Conservation (phyloP, 2,329 filamentous ascomycete genomes). For the Lecanicillium sp. region DNA sequence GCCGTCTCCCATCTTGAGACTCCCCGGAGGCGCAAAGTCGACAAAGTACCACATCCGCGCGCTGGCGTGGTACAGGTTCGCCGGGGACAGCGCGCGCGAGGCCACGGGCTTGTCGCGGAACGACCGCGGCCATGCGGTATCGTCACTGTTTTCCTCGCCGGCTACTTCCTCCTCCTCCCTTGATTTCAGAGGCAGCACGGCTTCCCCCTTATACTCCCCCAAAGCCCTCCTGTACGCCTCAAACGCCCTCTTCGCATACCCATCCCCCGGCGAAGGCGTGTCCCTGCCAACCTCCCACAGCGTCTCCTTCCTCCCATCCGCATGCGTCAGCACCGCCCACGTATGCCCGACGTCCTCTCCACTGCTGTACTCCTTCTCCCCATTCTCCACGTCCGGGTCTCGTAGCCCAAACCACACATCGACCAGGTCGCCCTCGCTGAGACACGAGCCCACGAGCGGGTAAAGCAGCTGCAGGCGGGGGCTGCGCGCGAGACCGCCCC, state of each 20-base stretch:
- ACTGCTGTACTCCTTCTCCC: slow-evolving; percentile 7
- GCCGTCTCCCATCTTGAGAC: no score
- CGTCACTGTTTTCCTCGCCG: neutral
- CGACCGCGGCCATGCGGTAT: slow-evolving; percentile 2
- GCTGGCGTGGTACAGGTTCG: slow-evolving; percentile 17
- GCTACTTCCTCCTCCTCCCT: neutral
- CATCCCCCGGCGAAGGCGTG: slow-evolving; percentile 14
- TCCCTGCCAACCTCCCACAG: slow-evolving; percentile 17
- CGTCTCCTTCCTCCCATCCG: slow-evolving; percentile 12
- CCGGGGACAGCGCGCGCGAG: slow-evolving; percentile 16
- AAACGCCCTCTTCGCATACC: slow-evolving; percentile 15
- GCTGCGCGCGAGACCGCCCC: neutral
- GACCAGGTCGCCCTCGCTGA: slow-evolving; percentile 16
- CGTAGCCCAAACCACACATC: slow-evolving; percentile 17
- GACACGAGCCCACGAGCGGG: slow-evolving; percentile 14
- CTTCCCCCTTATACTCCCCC: slow-evolving; percentile 8
- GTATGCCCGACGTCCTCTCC: slow-evolving; percentile 17
- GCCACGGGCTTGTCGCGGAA: slow-evolving; percentile 15
- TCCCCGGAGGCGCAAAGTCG: slow-evolving; percentile 14
- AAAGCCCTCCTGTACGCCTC: slow-evolving; percentile 16
- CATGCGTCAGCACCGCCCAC: slow-evolving; percentile 14
- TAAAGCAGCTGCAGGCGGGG: slow-evolving; percentile 7
- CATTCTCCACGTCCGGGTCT: slow-evolving; percentile 7
- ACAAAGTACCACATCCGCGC: slow-evolving; percentile 19
- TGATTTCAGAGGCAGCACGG: neutral